phyloP scores from a whole-genome alignment of 2,329 filamentous ascomycete species.

The Cercospora beticola region DNA sequence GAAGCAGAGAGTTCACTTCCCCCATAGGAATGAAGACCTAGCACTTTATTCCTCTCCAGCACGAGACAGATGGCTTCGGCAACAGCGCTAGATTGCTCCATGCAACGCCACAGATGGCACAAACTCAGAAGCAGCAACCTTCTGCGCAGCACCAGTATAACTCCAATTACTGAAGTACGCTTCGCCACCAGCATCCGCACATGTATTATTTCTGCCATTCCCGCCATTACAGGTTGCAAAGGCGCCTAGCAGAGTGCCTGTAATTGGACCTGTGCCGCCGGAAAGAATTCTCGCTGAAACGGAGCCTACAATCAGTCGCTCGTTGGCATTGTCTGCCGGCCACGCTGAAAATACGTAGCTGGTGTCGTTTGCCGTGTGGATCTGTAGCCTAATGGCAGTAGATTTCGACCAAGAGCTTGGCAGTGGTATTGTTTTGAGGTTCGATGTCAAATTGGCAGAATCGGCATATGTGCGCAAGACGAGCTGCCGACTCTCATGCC shows the following conservation, averaged over 20 bases:
- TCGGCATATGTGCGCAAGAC: conserved; percentile 8
- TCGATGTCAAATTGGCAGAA: conserved; percentile 8
- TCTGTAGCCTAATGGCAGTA: background rate
- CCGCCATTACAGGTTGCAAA: conserved; percentile 55
- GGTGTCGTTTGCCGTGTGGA: conserved; percentile 7
- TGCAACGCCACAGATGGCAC: conserved; percentile 1
- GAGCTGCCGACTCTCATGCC: background rate
- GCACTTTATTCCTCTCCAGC: background rate
- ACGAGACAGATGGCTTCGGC: background rate
- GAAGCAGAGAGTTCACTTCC: background rate
- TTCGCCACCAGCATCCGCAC: conserved; percentile 44
- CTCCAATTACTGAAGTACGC: conserved; percentile 53
- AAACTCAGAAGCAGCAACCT: conserved; percentile 15
- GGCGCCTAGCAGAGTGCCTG: conserved; percentile 50
- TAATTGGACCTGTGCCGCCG: conserved; percentile 37
- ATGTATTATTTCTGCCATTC: background rate
- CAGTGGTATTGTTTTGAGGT: background rate
- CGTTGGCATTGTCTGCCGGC: conserved; percentile 2
- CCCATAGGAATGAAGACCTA: background rate
- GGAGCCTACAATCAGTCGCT: conserved; percentile 26
- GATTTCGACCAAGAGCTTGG: background rate
- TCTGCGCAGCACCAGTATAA: conserved; percentile 44
- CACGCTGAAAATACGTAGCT: conserved; percentile 7
- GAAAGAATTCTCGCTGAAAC: conserved; percentile 35
- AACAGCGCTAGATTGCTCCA: background rate